phyloP scores from a whole-genome alignment of 2,329 filamentous ascomycete genomes.

The Xylaria hypoxylon region DNA sequence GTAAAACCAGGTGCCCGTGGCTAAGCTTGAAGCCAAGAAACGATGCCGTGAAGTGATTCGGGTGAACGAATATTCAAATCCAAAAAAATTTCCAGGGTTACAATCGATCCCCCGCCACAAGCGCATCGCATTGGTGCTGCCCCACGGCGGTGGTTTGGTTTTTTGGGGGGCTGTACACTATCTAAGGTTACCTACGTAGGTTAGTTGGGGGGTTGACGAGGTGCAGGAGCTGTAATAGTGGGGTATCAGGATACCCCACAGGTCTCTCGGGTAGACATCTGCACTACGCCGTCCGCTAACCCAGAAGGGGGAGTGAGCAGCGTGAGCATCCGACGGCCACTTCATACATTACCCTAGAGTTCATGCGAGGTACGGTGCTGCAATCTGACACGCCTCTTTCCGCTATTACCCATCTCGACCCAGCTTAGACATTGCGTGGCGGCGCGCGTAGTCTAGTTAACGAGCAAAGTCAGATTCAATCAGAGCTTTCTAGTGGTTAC shows the following conservation, averaged over 20 bases:
- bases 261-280: slow-evolving; percentile 10
- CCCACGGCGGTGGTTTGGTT: slow-evolving; percentile 24
- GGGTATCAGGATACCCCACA: not conserved
- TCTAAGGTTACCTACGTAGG: no score
- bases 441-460: not conserved
- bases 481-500: not conserved
- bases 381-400: slow-evolving; percentile 11
- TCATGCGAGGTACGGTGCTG: slow-evolving; percentile 6
- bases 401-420: not conserved
- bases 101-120: slow-evolving; percentile 29
- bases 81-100: slow-evolving; percentile 38
- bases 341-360: not conserved
- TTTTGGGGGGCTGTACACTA: not conserved
- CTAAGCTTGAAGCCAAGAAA: not conserved
- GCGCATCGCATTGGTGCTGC: slow-evolving; percentile 3
- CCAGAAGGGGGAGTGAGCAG: slow-evolving; percentile 12
- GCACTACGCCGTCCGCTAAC: slow-evolving; percentile 16
- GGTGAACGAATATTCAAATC: slow-evolving; percentile 11
- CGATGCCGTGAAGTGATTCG: not conserved
- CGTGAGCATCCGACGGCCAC: slow-evolving; percentile 13
- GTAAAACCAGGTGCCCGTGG: not conserved
- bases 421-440: not conserved
- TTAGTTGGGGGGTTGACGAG: slow-evolving; percentile 20
- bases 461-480: not conserved
- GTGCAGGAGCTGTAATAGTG: slow-evolving; percentile 28